Percentiles rank a stretch among this genome's conserved stretches.
Evolutionary conservation across 2,329 filamentous ascomycete genomes (phyloP).

Genomic region (Diaporthe sp.): DNA sequence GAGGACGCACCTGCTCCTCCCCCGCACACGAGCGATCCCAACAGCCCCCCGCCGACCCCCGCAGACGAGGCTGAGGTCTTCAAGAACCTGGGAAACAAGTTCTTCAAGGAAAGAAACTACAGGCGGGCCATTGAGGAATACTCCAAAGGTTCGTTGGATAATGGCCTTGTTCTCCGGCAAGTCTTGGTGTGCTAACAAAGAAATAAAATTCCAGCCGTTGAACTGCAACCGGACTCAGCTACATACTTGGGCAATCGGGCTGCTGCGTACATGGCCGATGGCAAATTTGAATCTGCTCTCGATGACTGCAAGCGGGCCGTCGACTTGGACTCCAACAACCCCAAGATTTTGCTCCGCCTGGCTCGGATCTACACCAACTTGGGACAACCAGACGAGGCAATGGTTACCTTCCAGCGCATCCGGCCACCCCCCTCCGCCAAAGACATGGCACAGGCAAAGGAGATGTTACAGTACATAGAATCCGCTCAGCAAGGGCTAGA

Average conservation of each 20-base stretch:
- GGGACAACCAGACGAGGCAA: constrained; percentile 86
- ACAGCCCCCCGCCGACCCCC: constrained; percentile 64
- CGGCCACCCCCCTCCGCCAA: constrained; percentile 83
- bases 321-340: constrained; percentile 84
- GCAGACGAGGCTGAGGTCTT: constrained; percentile 87
- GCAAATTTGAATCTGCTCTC: constrained; percentile 81
- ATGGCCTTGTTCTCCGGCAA: constrained; percentile 33
- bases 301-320: constrained; percentile 88
- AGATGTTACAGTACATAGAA: constrained; percentile 84
- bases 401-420: constrained; percentile 84
- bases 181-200: constrained; percentile 24
- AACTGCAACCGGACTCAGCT: constrained; percentile 84
- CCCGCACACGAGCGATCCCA: constrained; percentile 74
- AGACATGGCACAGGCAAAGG: constrained; percentile 83
- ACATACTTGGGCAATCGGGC: constrained; percentile 96
- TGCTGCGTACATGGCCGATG: constrained; percentile 91
- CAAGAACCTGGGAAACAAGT: constrained; percentile 94
- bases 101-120: constrained; percentile 96
- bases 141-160: constrained; percentile 76
- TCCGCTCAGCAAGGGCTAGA: constrained; percentile 83
- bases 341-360: constrained; percentile 88
- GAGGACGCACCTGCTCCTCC: constrained; percentile 73
- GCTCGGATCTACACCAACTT: constrained; percentile 91
- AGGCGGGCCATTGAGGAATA: constrained; percentile 90
- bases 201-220: constrained; percentile 73